Percentiles rank a stretch among this genome's conserved stretches.
phyloP scores from a whole-genome alignment of 2,329 filamentous ascomycete species.

The Phoma sp. region DNA sequence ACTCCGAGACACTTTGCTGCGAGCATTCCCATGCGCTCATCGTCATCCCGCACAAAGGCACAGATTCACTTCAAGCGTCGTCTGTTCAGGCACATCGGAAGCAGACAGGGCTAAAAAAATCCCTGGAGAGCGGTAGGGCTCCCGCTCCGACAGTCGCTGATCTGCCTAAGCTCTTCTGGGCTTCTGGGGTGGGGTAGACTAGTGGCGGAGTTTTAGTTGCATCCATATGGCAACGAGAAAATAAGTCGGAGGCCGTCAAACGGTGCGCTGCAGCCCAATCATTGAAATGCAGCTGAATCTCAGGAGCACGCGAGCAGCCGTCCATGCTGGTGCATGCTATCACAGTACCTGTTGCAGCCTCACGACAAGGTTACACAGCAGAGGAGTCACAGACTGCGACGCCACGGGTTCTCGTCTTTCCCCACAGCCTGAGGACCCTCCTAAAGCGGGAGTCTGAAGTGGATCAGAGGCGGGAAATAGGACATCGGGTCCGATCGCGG shows the following conservation, averaged over 20 bases:
- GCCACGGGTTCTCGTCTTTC: neutral
- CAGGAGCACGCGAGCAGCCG: conserved; percentile 10
- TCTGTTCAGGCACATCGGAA: conserved; percentile 9
- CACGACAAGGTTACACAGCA: neutral
- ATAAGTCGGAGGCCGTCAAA: conserved; percentile 11
- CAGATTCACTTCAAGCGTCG: neutral
- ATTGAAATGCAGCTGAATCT: conserved; percentile 6
- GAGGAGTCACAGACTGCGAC: neutral
- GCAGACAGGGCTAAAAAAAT: conserved; percentile 17
- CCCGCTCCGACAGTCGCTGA: conserved; percentile 22
- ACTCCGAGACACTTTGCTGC: conserved; percentile 11
- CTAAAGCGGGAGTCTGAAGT: conserved; percentile 5
- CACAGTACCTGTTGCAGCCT: neutral
- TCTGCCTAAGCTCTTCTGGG: conserved; percentile 17
- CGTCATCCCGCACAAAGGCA: neutral
- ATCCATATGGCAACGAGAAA: conserved; percentile 15
- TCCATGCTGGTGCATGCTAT: neutral
- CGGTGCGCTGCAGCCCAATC: conserved; percentile 2
- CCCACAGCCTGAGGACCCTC: conserved; percentile 7
- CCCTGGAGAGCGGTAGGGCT: conserved; percentile 20
- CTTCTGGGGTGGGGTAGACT: conserved; percentile 11
- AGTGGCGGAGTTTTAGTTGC: conserved; percentile 11
- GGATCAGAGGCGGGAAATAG: conserved; percentile 5
- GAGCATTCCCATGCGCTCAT: conserved; percentile 1
- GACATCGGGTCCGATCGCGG: conserved; percentile 12